A percentile compares a stretch with the other conserved stretches of the same genome.
Evolutionary conservation across 768 basidiomycete species (phyloP).

Genomic region (Tulasnella sp.): DNA sequence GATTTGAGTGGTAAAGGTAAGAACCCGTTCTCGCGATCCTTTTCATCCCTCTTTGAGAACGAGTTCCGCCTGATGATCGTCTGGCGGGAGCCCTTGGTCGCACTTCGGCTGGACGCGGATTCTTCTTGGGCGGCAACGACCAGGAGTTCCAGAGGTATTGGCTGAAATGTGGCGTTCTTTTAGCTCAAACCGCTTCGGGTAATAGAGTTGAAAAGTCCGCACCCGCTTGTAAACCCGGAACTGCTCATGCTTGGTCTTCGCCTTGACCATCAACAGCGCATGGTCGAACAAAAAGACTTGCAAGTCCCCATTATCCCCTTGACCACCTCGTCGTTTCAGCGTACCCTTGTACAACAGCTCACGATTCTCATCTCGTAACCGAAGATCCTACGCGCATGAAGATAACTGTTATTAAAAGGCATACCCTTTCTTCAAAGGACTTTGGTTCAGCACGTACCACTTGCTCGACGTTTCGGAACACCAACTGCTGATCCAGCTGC

Average conservation of each 20-base stretch:
- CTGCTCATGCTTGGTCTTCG: conserved; percentile 87
- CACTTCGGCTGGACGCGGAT: conserved; percentile 34
- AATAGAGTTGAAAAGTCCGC: conserved; percentile 30
- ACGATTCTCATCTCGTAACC: conserved; percentile 76
- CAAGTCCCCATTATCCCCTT: conserved; percentile 77
- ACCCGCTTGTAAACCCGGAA: conserved; percentile 91
- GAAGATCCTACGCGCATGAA: conserved; percentile 54
- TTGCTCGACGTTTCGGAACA: conserved; percentile 82
- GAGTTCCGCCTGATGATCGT: conserved; percentile 38
- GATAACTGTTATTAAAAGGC: not conserved
- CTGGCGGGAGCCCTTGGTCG: conserved; percentile 28
- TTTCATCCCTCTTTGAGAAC: not conserved
- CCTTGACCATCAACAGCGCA: conserved; percentile 89
- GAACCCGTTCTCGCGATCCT: not conserved
- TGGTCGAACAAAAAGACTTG: conserved; percentile 96
- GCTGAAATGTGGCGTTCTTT: conserved; percentile 42
- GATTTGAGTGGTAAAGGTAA: conserved; percentile 13
- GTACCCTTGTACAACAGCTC: conserved; percentile 88
- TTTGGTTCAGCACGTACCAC: conserved; percentile 51
- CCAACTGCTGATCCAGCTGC: conserved; percentile 85
- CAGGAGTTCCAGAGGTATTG: conserved; percentile 91
- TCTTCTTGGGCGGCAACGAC: conserved; percentile 75
- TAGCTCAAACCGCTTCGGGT: not conserved
- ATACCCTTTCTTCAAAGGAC: not conserved
- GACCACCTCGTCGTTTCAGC: conserved; percentile 74